Conservation (phyloP, 2,329 filamentous ascomycete genomes). For the Bipolaris oryzae region DNA sequence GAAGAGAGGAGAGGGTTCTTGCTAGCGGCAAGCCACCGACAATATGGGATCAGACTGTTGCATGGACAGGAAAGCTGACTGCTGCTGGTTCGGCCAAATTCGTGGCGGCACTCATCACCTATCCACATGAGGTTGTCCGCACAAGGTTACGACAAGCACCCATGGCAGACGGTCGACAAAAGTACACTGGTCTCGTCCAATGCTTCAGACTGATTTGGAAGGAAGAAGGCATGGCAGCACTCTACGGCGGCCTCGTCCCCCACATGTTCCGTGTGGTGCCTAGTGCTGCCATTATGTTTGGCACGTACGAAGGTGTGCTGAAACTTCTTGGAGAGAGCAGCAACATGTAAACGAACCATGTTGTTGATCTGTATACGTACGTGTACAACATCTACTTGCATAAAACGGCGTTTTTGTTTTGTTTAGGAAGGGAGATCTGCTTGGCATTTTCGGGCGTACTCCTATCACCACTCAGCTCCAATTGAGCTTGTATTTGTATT, state of each 20-base stretch:
- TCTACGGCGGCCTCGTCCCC: slow-evolving; percentile 91
- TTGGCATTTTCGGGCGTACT: slow-evolving; percentile 12
- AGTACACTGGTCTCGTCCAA: slow-evolving; percentile 87
- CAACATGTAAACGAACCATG: slow-evolving; percentile 35
- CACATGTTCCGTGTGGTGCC: slow-evolving; percentile 91
- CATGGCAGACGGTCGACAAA: slow-evolving; percentile 70
- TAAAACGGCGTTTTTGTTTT: slow-evolving; percentile 15
- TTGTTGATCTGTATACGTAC: not conserved
- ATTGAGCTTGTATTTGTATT: slow-evolving; percentile 14
- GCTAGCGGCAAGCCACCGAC: slow-evolving; percentile 67
- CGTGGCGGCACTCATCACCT: slow-evolving; percentile 81
- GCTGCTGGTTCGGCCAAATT: slow-evolving; percentile 86
- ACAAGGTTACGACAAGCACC: slow-evolving; percentile 86
- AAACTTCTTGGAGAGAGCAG: slow-evolving; percentile 55
- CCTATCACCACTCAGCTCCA: slow-evolving; percentile 12
- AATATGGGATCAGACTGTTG: slow-evolving; percentile 74
- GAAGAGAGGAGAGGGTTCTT: slow-evolving; percentile 63
- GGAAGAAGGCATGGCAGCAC: slow-evolving; percentile 82
- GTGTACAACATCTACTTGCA: slow-evolving; percentile 21
- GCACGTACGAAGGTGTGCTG: slow-evolving; percentile 71
- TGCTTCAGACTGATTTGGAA: slow-evolving; percentile 88
- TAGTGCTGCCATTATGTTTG: slow-evolving; percentile 94
- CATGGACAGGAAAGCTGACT: slow-evolving; percentile 78
- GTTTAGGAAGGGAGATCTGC: not conserved
- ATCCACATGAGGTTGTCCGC: slow-evolving; percentile 89